phyloP scores from a whole-genome alignment of 169 alveolate species.

The Besnoitia besnoiti region DNA sequence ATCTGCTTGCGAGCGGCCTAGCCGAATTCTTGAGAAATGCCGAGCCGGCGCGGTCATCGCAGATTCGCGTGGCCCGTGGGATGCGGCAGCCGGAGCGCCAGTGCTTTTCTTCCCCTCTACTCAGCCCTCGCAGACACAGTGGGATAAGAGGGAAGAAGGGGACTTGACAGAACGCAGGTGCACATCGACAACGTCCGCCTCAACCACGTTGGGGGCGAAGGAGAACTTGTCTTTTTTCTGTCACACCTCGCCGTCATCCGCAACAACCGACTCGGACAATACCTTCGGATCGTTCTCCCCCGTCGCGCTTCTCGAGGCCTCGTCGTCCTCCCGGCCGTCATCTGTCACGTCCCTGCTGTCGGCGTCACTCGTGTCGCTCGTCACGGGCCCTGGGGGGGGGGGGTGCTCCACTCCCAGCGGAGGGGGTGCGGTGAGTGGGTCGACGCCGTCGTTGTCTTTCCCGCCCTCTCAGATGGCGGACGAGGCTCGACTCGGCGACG shows the following conservation, averaged over 20 bases:
- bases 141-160: neutral
- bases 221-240: neutral
- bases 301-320: neutral
- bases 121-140: neutral
- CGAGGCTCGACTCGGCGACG: neutral
- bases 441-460: conserved; percentile 7
- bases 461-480: neutral
- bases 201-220: neutral
- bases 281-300: neutral
- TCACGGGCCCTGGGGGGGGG: conserved; percentile 33
- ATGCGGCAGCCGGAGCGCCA: too few species aligned
- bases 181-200: neutral
- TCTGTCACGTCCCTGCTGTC: conserved; percentile 1
- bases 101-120: too few species aligned
- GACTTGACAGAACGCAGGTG: neutral
- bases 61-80: too few species aligned
- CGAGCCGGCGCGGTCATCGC: too few species aligned
- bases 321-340: neutral
- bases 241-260: neutral
- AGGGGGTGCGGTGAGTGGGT: neutral
- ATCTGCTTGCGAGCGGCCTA: too few species aligned
- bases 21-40: too few species aligned
- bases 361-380: neutral
- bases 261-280: neutral
- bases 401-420: conserved; percentile 9